These are phyloP conservation scores for Pouteria glomerata DNA, from an alignment of 148 eudicot species.

Conservation along the genomic window DNA sequence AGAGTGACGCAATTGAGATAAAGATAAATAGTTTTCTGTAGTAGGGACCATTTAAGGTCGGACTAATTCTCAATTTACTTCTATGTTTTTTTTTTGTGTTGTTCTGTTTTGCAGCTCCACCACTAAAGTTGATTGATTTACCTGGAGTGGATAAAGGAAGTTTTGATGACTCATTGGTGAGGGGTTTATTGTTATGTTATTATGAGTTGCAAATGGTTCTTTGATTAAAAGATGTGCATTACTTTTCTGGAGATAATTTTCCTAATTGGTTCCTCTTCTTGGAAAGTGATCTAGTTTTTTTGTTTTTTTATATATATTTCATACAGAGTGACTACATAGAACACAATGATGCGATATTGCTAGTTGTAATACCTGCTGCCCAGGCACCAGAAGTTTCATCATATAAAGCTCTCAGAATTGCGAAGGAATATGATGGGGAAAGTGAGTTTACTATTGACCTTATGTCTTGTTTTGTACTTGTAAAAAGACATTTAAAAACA, in stretches of 20 bases:
- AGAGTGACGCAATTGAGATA: not conserved
- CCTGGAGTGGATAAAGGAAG: conserved; percentile 95
- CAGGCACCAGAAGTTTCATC: conserved; percentile 88
- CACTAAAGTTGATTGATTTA: conserved; percentile 83
- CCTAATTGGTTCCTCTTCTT: conserved; percentile 6
- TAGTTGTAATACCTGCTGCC: conserved; percentile 86
- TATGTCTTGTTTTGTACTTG: conserved; percentile 12
- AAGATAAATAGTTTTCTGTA: not conserved
- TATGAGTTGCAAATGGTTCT: not conserved
- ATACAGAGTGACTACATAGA: conserved; percentile 75
- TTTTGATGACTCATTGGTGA: conserved; percentile 87
- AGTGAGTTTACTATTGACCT: conserved; percentile 38
- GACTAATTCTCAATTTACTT: not conserved
- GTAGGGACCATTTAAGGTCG: not conserved
- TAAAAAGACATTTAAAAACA: not conserved
- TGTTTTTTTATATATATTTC: no score
- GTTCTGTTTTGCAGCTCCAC: conserved; percentile 58
- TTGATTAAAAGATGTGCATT: not conserved
- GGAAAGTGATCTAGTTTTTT: conserved; percentile 18
- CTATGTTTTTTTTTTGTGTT: conserved; percentile 1
- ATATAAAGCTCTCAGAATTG: conserved; percentile 79
- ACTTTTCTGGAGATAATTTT: conserved; percentile 4
- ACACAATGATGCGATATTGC: conserved; percentile 84
- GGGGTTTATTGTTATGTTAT: conserved; percentile 16
- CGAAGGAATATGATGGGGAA: conserved; percentile 89